phyloP scores from a whole-genome alignment of 495 filamentous ascomycete species.

The Penicillium macrosclerotiorum region DNA sequence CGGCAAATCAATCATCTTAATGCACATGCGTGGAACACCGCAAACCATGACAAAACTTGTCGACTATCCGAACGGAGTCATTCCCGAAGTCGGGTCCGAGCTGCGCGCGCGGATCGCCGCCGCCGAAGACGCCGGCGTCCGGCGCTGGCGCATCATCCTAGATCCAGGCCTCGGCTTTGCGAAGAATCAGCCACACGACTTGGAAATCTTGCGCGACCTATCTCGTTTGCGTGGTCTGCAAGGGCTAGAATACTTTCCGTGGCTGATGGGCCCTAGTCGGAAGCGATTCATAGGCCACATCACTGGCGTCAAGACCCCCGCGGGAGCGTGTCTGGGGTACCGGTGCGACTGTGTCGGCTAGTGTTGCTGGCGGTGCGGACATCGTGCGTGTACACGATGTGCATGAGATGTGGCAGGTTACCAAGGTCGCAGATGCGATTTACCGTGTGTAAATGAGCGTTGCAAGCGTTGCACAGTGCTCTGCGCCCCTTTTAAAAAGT shows the following conservation, averaged over 20 bases:
- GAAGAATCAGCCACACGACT: slow-evolving; percentile 75
- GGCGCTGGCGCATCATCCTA: slow-evolving; percentile 90
- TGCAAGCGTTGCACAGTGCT: too few species aligned
- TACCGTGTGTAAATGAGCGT: slow-evolving; percentile 50
- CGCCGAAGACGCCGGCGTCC: slow-evolving; percentile 79
- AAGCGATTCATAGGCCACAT: slow-evolving; percentile 86
- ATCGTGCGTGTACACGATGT: slow-evolving; percentile 95
- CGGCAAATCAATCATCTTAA: slow-evolving; percentile 80
- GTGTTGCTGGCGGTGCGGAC: slow-evolving; percentile 89
- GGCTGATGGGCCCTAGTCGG: slow-evolving; percentile 85
- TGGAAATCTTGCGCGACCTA: slow-evolving; percentile 71
- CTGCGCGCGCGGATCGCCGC: slow-evolving; percentile 66
- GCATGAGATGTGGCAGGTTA: slow-evolving; percentile 81
- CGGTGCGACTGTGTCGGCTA: slow-evolving; percentile 81
- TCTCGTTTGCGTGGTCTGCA: slow-evolving; percentile 58
- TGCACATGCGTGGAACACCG: slow-evolving; percentile 94
- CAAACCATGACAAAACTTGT: slow-evolving; percentile 73
- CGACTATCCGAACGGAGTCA: slow-evolving; percentile 70
- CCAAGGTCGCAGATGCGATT: slow-evolving; percentile 87
- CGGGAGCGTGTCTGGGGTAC: slow-evolving; percentile 77
- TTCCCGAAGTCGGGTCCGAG: slow-evolving; percentile 67
- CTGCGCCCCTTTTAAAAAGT: too few species aligned
- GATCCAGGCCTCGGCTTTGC: slow-evolving; percentile 95
- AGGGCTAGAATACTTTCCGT: slow-evolving; percentile 72
- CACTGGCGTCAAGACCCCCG: slow-evolving; percentile 70